Evolutionary conservation across 371 early-diverging fungal genomes (phyloP).

Genomic region (Blyttiomyces sp.): DNA sequence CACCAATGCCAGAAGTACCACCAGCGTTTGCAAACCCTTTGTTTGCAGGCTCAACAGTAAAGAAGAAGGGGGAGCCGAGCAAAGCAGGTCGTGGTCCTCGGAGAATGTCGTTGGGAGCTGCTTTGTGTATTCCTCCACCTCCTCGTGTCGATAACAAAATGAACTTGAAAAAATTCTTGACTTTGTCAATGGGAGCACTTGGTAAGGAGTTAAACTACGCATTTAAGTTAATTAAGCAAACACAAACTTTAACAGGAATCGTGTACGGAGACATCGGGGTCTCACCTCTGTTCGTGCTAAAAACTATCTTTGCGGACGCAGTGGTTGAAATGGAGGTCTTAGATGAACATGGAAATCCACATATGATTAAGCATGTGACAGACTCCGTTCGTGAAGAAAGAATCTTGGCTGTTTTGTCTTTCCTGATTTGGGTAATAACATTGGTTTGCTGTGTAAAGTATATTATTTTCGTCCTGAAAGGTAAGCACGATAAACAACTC

Average conservation of each 20-base stretch:
- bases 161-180: slow-evolving; percentile 24
- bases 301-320: slow-evolving; percentile 35
- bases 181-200: slow-evolving; percentile 30
- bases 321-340: neutral
- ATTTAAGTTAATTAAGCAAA: neutral
- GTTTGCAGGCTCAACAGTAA: too few relatives aligned
- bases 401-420: slow-evolving; percentile 45
- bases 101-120: slow-evolving; percentile 40
- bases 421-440: slow-evolving; percentile 57
- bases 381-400: slow-evolving; percentile 8
- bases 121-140: slow-evolving; percentile 41
- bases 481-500: slow-evolving; percentile 12
- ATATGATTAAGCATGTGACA: too few relatives aligned
- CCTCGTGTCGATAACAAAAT: slow-evolving; percentile 36
- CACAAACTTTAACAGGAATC: slow-evolving; percentile 23
- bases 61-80: too few relatives aligned
- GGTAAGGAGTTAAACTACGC: slow-evolving; percentile 12
- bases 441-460: slow-evolving; percentile 52
- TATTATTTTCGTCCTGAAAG: slow-evolving; percentile 46
- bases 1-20: too few relatives aligned
- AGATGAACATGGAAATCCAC: neutral
- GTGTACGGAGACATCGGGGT: slow-evolving; percentile 60
- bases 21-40: too few relatives aligned
- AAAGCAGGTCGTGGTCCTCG: slow-evolving; percentile 13
- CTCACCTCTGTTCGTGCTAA: slow-evolving; percentile 51